These are phyloP conservation scores for Peronosclerospora sorghi DNA, from an alignment of 352 stramenopile genomes.

Conservation along the genomic window DNA sequence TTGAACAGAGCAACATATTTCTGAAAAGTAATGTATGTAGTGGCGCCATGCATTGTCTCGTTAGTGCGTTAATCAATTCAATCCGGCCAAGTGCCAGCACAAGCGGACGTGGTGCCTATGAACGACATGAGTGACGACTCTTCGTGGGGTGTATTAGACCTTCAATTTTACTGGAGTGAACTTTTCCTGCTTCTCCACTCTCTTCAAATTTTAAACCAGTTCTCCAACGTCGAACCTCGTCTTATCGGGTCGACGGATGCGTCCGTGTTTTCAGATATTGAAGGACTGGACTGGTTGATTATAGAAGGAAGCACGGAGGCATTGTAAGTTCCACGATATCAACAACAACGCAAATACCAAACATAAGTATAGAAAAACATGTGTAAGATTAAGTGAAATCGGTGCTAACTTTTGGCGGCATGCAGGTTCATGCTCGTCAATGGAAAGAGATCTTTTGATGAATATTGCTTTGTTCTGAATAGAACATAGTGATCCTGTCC, in stretches of 20 bases:
- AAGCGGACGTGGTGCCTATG: too few species aligned
- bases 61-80: constrained; percentile 44
- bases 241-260: constrained; percentile 38
- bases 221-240: constrained; percentile 54
- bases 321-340: constrained; percentile 2
- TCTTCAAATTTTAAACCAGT: constrained; percentile 72
- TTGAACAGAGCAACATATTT: constrained; percentile 41
- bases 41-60: constrained; percentile 26
- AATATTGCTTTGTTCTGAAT: constrained; percentile 62
- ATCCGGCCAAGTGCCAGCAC: constrained; percentile 5
- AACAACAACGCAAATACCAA: neutral
- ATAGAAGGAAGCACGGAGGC: constrained; percentile 13
- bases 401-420: constrained; percentile 54
- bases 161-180: constrained; percentile 40
- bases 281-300: constrained; percentile 32
- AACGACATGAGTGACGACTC: constrained; percentile 1
- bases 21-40: constrained; percentile 53
- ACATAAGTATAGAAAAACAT: constrained; percentile 17
- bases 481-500: constrained; percentile 10
- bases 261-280: constrained; percentile 30
- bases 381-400: constrained; percentile 24
- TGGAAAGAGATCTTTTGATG: constrained; percentile 76
- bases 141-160: constrained; percentile 1
- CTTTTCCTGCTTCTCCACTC: constrained; percentile 59
- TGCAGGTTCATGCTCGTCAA: constrained; percentile 46